Percentiles rank a stretch among this genome's conserved stretches.
Conservation (phyloP, 164 flowering plant genomes). For the Dillenia turbinata region DNA sequence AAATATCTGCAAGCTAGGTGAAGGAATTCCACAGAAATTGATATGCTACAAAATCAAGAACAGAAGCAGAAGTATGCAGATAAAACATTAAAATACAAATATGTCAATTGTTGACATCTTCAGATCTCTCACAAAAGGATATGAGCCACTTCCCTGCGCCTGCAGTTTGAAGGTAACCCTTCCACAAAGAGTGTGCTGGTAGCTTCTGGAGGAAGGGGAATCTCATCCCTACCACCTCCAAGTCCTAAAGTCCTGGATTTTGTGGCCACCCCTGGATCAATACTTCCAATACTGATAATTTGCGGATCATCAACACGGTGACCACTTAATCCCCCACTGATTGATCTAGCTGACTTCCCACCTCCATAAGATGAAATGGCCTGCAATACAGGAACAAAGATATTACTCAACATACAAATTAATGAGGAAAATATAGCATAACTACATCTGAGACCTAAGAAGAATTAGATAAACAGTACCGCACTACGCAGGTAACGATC, state of each 20-base stretch:
- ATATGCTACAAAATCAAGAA: not conserved
- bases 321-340: slow-evolving; percentile 39
- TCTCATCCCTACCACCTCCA: slow-evolving; percentile 48
- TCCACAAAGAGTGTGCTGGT: slow-evolving; percentile 79
- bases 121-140: slow-evolving; percentile 46
- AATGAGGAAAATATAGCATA: not conserved
- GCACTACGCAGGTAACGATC: slow-evolving; percentile 68
- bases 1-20: slow-evolving; percentile 64
- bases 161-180: slow-evolving; percentile 80
- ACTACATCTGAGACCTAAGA: not conserved
- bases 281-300: slow-evolving; percentile 26
- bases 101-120: no score
- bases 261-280: slow-evolving; percentile 36
- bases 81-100: no score
- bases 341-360: slow-evolving; percentile 48
- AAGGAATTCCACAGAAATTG: slow-evolving; percentile 28
- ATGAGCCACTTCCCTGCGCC: slow-evolving; percentile 87
- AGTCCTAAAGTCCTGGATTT: slow-evolving; percentile 35
- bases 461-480: slow-evolving; percentile 26
- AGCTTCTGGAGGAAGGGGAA: slow-evolving; percentile 78
- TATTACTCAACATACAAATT: slow-evolving; percentile 9
- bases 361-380: slow-evolving; percentile 51
- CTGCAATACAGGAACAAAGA: slow-evolving; percentile 24
- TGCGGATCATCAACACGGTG: slow-evolving; percentile 54
- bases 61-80: not conserved